phyloP scores from a whole-genome alignment of 2,329 filamentous ascomycete species.

The Periconia macrospinosa region DNA sequence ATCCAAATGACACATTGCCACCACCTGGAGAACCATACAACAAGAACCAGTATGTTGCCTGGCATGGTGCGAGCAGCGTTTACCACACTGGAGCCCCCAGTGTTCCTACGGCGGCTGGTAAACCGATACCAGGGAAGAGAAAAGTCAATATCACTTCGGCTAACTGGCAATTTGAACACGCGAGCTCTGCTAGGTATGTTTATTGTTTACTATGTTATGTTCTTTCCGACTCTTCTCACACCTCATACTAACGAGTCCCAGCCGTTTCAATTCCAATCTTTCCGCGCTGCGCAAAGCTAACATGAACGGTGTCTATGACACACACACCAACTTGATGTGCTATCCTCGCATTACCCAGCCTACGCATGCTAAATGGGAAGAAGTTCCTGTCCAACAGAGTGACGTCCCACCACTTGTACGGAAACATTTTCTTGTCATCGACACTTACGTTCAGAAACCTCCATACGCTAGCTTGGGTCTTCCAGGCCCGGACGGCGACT shows the following conservation, averaged over 20 bases:
- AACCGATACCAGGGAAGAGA: constrained; percentile 73
- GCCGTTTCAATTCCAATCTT: constrained; percentile 81
- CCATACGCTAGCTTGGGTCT: constrained; percentile 60
- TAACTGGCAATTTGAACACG: constrained; percentile 97
- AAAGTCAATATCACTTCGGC: constrained; percentile 86
- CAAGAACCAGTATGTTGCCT: constrained; percentile 97
- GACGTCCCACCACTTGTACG: constrained; percentile 59
- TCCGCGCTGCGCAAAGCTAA: constrained; percentile 69
- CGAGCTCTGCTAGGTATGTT: constrained; percentile 78
- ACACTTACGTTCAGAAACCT: constrained; percentile 62
- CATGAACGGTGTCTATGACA: constrained; percentile 80
- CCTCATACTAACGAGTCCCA: constrained; percentile 44
- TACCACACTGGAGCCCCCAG: constrained; percentile 83
- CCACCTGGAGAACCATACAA: constrained; percentile 87
- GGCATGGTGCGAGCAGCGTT: constrained; percentile 94
- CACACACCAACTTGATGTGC: constrained; percentile 90
- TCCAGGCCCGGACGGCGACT: constrained; percentile 60
- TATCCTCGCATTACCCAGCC: constrained; percentile 88
- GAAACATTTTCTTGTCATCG: constrained; percentile 65
- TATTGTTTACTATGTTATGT: no score
- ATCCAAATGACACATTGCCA: constrained; percentile 81
- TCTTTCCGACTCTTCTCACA: neutral
- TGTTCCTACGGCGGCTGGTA: constrained; percentile 74
- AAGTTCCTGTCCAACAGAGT: constrained; percentile 55
- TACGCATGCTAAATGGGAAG: constrained; percentile 80